These are phyloP conservation scores for Trametes sp. DNA, from an alignment of 1,284 basidiomycete species.

Conservation along the genomic window DNA sequence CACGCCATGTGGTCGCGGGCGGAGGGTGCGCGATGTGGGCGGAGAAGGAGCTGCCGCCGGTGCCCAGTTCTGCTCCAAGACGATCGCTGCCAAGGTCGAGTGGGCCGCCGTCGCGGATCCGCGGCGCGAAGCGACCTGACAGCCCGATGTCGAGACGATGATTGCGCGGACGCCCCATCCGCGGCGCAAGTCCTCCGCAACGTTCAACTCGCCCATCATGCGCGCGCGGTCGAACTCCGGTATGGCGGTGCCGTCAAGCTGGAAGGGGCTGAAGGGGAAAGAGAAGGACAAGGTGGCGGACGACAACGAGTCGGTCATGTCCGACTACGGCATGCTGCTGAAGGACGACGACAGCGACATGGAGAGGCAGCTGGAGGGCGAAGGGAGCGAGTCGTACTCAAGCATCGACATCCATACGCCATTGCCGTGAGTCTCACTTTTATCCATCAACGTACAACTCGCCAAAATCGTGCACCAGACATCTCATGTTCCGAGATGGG, in stretches of 20 bases:
- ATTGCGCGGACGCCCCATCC: slow-evolving; percentile 56
- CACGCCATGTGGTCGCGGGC: too few relatives aligned
- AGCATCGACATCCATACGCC: slow-evolving; percentile 81
- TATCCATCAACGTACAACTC: not conserved
- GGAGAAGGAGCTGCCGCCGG: slow-evolving; percentile 25
- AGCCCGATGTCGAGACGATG: slow-evolving; percentile 58
- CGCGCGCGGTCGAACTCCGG: slow-evolving; percentile 27
- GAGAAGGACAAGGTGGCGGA: slow-evolving; percentile 20
- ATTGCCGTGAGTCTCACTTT: slow-evolving; percentile 64
- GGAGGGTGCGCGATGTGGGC: too few relatives aligned
- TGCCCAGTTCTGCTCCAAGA: slow-evolving; percentile 7
- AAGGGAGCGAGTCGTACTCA: slow-evolving; percentile 64
- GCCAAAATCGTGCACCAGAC: slow-evolving; percentile 46
- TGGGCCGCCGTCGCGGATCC: slow-evolving; percentile 10
- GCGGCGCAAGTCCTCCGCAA: slow-evolving; percentile 40
- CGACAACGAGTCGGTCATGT: too few relatives aligned
- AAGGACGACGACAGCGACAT: slow-evolving; percentile 37
- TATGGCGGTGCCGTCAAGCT: slow-evolving; percentile 29
- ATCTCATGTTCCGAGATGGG: slow-evolving; percentile 78
- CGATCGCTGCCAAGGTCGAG: not conserved
- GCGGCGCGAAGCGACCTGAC: slow-evolving; percentile 30
- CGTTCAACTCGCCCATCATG: slow-evolving; percentile 24
- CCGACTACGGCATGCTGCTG: slow-evolving; percentile 34
- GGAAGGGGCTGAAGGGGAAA: slow-evolving; percentile 27
- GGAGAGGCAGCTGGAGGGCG: slow-evolving; percentile 46